Evolutionary conservation across 164 flowering plant genomes (phyloP), one percentile per base, ranked within the genome.

Genomic region (Kingdonia uniflora): DNA sequence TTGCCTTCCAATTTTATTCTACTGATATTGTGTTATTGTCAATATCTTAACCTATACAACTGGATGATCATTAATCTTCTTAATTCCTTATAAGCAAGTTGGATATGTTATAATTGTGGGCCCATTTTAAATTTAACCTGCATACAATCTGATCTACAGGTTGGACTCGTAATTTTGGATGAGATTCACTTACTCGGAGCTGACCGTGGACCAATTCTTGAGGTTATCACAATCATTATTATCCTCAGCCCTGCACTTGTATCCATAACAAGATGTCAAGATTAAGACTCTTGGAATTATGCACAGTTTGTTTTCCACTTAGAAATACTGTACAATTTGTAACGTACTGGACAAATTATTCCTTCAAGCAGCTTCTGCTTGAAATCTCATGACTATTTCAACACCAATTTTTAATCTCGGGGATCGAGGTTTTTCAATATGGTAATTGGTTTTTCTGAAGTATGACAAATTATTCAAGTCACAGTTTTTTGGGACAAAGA

Each of bases 171-270:
- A 76, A 86, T 92, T 61, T 71, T 92, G 81, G 99, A 92, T 72
- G 99, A 92, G 74, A 88, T 92, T 73, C 99, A 92, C 76, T 79
- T 92, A 41, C 85, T 92, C 50, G 99, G 99, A 54, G 96, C 97
- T 65, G 99, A 92, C 57, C 87, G 99, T 59, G 99, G 99, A 51
- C 99, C 99, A 42, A 92, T 92, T 69, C 95, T 92, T 65, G 99
- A 92, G 99, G 99, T 92, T 74, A 49, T 45, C 45, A 19, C 35
- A 37, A 19, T n/a, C 14, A 4, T 11, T 13, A n/a, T 26, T 14
- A 20, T 52, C 44, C 41, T 47, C 38, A 5, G 20, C 49, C 25
- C 26, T 45, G 37, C 24, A 52, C 2, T 37, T 23, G n/a, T n/a
- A n/a, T n/a, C 11, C 17, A 22, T 49, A 11, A 19, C 45, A 21